A percentile compares a stretch with the other conserved stretches of the same genome.
phyloP scores from a whole-genome alignment of 2,329 filamentous ascomycete species.

The Lasiodiplodia citricola region DNA sequence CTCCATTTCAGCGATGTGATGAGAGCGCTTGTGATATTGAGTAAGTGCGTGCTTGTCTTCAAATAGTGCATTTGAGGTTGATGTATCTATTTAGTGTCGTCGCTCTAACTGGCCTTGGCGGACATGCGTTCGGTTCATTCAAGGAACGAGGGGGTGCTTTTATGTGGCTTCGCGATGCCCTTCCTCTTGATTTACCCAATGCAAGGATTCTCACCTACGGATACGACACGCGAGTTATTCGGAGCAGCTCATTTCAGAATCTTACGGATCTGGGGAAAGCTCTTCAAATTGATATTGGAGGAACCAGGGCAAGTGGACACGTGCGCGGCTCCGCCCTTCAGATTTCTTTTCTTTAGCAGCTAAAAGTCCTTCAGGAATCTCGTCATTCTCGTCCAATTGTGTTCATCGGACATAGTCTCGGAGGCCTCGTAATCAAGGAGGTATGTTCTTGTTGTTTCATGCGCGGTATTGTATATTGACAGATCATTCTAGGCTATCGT shows the following conservation, averaged over 20 bases:
- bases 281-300: neutral
- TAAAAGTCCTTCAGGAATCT: neutral
- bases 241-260: neutral
- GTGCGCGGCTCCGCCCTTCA: no score
- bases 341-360: no score
- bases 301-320: neutral
- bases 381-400: neutral
- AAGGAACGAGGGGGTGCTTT: conserved; percentile 32
- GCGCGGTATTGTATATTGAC: neutral
- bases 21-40: neutral
- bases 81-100: conserved; percentile 22
- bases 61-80: neutral
- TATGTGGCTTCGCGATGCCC: conserved; percentile 40
- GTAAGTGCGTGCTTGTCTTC: neutral
- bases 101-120: conserved; percentile 32
- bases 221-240: conserved; percentile 30
- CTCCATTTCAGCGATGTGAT: conserved; percentile 2
- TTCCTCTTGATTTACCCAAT: conserved; percentile 32
- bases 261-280: neutral
- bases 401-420: conserved; percentile 1
- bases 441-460: neutral
- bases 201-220: conserved; percentile 37
- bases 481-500: neutral
- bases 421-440: conserved; percentile 14
- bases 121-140: no score